phyloP scores from a whole-genome alignment of 2,329 filamentous ascomycete genomes.

The Xylaria sp. region DNA sequence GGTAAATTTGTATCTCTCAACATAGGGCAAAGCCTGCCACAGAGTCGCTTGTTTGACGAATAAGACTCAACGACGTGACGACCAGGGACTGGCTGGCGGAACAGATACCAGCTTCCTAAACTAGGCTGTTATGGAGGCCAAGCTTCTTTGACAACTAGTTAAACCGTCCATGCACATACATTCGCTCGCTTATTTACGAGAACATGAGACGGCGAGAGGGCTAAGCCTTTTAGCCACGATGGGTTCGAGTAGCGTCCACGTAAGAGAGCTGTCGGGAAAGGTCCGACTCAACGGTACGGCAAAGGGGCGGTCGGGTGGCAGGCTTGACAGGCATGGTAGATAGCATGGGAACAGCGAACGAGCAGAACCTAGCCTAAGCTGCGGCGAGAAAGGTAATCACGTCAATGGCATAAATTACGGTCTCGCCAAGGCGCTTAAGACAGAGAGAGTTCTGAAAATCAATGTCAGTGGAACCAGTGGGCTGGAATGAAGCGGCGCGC shows the following conservation, averaged over 20 bases:
- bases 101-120: conserved; percentile 24
- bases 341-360: conserved; percentile 13
- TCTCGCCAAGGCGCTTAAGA: conserved; percentile 36
- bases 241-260: conserved; percentile 13
- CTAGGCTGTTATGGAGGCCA: conserved; percentile 5
- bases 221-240: conserved; percentile 21
- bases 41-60: conserved; percentile 37
- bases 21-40: conserved; percentile 15
- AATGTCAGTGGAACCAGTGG: conserved; percentile 35
- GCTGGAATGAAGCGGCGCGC: conserved; percentile 31
- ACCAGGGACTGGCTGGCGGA: conserved; percentile 21
- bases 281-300: conserved; percentile 12
- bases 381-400: conserved; percentile 17
- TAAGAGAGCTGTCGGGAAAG: conserved; percentile 9
- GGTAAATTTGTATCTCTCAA: conserved; percentile 18
- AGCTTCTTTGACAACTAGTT: conserved; percentile 18
- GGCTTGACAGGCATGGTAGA: conserved; percentile 10
- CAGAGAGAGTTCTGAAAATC: conserved; percentile 38
- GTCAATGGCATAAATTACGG: conserved; percentile 27
- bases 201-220: conserved; percentile 9
- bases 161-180: conserved; percentile 15
- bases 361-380: conserved; percentile 16
- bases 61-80: conserved; percentile 28
- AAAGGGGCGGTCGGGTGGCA: conserved; percentile 9
- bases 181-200: conserved; percentile 34